Evolutionary conservation across 805 yeast species (phyloP).

Genomic region (Cyberlindnera japonica): DNA sequence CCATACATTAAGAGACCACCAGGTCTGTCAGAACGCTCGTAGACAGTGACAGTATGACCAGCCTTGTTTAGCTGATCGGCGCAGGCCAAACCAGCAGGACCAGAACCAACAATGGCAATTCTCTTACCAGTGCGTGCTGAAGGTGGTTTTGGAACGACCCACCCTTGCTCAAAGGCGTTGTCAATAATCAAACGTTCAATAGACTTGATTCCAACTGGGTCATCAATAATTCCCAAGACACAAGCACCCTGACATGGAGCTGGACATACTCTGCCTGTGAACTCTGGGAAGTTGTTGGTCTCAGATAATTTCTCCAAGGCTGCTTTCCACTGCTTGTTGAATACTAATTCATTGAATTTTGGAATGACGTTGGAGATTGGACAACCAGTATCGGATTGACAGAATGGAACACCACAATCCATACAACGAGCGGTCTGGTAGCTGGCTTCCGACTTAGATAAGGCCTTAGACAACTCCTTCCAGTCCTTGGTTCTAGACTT

Average conservation of each 20-base stretch:
- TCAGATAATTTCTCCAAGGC: slow-evolving; percentile 87
- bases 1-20: slow-evolving; percentile 99
- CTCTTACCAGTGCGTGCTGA: slow-evolving; percentile 74
- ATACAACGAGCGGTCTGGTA: slow-evolving; percentile 96
- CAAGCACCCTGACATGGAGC: slow-evolving; percentile 99
- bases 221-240: slow-evolving; percentile 87
- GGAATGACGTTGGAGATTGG: slow-evolving; percentile 97
- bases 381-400: slow-evolving; percentile 97
- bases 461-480: slow-evolving; percentile 81
- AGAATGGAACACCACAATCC: slow-evolving; percentile 99
- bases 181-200: slow-evolving; percentile 96
- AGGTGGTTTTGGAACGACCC: slow-evolving; percentile 89
- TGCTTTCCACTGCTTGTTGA: slow-evolving; percentile 90
- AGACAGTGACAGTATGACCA: slow-evolving; percentile 88
- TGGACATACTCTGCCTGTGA: slow-evolving; percentile 97
- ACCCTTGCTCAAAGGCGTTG: slow-evolving; percentile 92
- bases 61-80: slow-evolving; percentile 97
- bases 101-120: slow-evolving; percentile 90
- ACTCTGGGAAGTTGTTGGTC: slow-evolving; percentile 98
- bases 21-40: slow-evolving; percentile 90
- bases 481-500: slow-evolving; percentile 80
- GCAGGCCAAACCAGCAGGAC: slow-evolving; percentile 95
- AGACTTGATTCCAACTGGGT: slow-evolving; percentile 94
- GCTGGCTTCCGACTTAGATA: slow-evolving; percentile 81
- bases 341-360: slow-evolving; percentile 95